Percentiles rank a stretch among this genome's conserved stretches.
These are phyloP conservation scores for Dioscorea alata DNA, from an alignment of 106 monocot species.

Conservation along the genomic window DNA sequence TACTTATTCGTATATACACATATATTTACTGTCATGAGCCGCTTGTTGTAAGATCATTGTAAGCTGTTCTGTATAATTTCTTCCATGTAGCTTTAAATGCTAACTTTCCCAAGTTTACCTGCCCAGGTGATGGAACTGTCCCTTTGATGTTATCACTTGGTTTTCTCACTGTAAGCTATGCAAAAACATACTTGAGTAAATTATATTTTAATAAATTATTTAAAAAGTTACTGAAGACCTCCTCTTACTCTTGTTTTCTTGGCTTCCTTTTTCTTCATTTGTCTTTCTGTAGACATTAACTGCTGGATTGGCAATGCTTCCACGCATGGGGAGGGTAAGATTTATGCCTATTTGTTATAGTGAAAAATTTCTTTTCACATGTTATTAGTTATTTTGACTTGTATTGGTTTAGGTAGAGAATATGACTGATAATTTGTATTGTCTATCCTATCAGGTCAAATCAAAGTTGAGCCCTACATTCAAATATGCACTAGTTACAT, in stretches of 20 bases:
- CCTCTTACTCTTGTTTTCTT: neutral
- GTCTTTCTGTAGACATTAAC: conserved; percentile 63
- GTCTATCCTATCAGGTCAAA: too few relatives aligned
- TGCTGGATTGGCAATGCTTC: conserved; percentile 83
- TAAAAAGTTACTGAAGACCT: neutral
- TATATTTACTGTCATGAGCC: too few relatives aligned
- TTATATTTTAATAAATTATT: neutral
- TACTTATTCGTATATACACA: too few relatives aligned
- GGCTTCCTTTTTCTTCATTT: neutral
- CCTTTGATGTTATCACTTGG: conserved; percentile 93
- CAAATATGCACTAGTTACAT: too few relatives aligned
- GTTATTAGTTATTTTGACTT: neutral
- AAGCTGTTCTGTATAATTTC: too few relatives aligned
- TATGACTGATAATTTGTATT: too few relatives aligned
- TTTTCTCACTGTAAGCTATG: conserved; percentile 62
- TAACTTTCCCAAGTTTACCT: neutral
- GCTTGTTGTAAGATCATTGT: too few relatives aligned
- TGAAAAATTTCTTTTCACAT: neutral
- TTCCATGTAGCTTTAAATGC: too few relatives aligned
- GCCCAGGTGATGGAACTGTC: conserved; percentile 80
- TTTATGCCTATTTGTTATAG: neutral
- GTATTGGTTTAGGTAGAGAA: neutral
- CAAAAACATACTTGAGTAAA: neutral
- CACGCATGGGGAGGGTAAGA: conserved; percentile 72
- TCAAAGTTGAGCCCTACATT: too few relatives aligned